Evolutionary conservation across 169 alveolate genomes (phyloP), one percentile per base, ranked within the genome.

Genomic region (Plasmodium knowlesi): DNA sequence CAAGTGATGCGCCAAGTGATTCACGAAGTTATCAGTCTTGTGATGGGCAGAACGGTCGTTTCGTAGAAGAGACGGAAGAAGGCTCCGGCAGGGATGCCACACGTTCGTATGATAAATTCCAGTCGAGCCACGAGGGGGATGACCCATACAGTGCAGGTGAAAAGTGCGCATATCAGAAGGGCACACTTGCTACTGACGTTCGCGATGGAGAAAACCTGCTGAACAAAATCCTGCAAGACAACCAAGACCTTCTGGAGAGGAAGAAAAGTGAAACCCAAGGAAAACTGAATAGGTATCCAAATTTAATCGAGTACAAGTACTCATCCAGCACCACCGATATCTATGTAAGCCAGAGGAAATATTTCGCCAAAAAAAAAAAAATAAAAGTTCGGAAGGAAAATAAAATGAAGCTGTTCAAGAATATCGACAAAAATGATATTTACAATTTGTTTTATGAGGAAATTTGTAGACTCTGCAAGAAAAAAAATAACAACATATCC

Each of bases 341-440:
- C 25, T 88, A 79, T 61, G 30, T 88, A 22, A 79, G 82, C 12
- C 90, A 88, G 72, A 88, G 82, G 61, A 88, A 79, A n/a, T 88
- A 88, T 67, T 88, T 88, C 61, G 39, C 78, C 16, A 88, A 88
- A 76, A 88, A 88, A 57, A 28, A 78, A 78, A 88, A 79, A 88
- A 88, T 88, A 34, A 76, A 78, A 78, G 82, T 88, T 28, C 79
- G 82, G 34, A 88, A 88, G 70, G 94, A 88, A 88, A 88, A 88
- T 32, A 88, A 78, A 88, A 88, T 88, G 94, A 88, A 79, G 70
- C 82, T 88, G 3, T 88, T 88, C 81, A 88, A 79, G 78, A 88
- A 88, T 72, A 88, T 88, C 43, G 82, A 88, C 50, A 88, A 88
- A 50, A 88, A 88, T 88, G 94, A 88, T 70, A 88, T 88, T 25